These are phyloP conservation scores for Laguncularia racemosa DNA, from an alignment of 345 rosid genomes.

Conservation along the genomic window DNA sequence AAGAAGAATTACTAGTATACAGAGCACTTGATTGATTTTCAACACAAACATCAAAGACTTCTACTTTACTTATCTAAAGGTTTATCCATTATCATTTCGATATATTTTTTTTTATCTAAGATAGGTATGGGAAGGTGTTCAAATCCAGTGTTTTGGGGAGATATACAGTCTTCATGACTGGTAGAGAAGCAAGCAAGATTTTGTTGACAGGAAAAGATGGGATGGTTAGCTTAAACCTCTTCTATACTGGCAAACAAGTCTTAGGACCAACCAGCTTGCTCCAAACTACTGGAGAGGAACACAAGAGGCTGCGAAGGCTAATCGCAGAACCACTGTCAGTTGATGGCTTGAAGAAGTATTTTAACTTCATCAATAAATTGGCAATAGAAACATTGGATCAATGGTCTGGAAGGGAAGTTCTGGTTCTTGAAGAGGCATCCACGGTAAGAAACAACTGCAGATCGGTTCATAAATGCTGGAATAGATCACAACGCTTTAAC, in stretches of 20 bases:
- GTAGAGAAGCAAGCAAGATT: conserved; percentile 63
- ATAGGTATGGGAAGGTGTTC: conserved; percentile 63
- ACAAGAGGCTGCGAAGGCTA: conserved; percentile 46
- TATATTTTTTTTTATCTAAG: neutral
- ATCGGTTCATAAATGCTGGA: neutral
- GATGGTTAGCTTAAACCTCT: conserved; percentile 62
- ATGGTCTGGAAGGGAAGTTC: conserved; percentile 35
- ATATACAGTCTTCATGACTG: conserved; percentile 48
- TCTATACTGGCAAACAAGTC: conserved; percentile 57
- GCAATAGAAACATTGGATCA: conserved; percentile 42
- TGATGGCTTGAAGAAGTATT: conserved; percentile 54
- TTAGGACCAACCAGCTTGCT: conserved; percentile 58
- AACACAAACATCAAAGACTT: neutral
- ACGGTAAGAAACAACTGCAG: conserved; percentile 32
- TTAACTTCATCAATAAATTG: conserved; percentile 39
- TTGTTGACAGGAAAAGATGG: conserved; percentile 67
- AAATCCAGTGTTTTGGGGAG: conserved; percentile 50
- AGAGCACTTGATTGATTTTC: too few relatives aligned
- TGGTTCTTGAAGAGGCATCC: conserved; percentile 64
- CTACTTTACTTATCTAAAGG: neutral
- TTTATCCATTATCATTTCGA: neutral
- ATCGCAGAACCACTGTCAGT: conserved; percentile 53
- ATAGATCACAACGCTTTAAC: neutral
- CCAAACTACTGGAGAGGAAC: conserved; percentile 50
- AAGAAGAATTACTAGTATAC: too few relatives aligned